Base-by-base conservation (phyloP, 768 basidiomycete genomes). In the Suillus variegatus region DNA sequence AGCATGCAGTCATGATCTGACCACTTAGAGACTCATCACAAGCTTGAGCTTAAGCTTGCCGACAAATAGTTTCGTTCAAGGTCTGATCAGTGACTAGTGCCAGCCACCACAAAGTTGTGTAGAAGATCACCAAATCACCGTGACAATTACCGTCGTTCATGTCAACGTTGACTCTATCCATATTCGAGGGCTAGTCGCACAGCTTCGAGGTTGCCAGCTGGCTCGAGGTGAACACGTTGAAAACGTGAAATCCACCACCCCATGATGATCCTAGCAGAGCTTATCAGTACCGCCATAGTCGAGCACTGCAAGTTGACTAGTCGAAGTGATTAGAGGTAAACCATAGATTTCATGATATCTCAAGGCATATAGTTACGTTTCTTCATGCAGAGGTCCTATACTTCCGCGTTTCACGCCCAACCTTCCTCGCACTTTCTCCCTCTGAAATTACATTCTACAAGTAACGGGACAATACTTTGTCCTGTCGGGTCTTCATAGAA, bases 361-460 rank as follows among this genome's bases (percentile, higher is more conserved):
- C 32, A 32, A 32, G 32, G 32, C 32, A 32, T 32, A 32, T 32
- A 32, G 32, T 32, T 32, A 32, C 2, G 32, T 32, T 32, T 32
- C 32, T 32, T 32, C 32, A 32, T 32, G 32, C 32, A 32, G 32
- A 32, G 32, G 16, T 18, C 9, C 16, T 9, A 32, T 32, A 32
- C 28, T 58, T 16, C n/a, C 13, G n/a, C 22, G 7, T 22, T 16
- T n/a, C 51, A 43, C 63, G 25, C 61, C 81, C 80, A 82, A 2
- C 82, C 82, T 68, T 84, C 79, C 1, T 81, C 80, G 10, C 46
- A 55, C 57, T 62, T 76, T 64, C 82, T 74, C 51, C 87, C 88
- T 66, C 83, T 79, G 73, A 85, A 94, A 72, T 94, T 94, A 72
- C 88, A 92, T 69, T 94, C 93, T 16, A 94, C 83, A 10, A 94